A percentile compares a stretch with the other conserved stretches of the same genome.
Conservation (phyloP, 2,329 filamentous ascomycete species). For the Xylaria hypoxylon region DNA sequence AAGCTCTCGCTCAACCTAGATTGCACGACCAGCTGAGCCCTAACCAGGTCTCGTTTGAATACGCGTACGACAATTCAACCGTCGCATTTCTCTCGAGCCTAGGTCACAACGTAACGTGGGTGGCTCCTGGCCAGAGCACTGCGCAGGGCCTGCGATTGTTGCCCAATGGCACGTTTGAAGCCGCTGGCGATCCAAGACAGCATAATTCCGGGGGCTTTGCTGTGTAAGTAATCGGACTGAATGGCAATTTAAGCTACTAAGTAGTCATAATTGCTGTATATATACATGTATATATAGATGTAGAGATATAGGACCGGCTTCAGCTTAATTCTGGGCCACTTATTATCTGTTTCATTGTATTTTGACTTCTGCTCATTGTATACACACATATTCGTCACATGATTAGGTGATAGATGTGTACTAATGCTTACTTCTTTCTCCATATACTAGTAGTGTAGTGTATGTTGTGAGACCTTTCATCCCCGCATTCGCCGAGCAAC, state of each 20-base stretch:
- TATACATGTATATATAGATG: slow-evolving; percentile 15
- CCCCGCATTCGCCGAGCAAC: slow-evolving; percentile 18
- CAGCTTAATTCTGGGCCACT: background rate
- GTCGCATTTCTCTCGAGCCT: slow-evolving; percentile 72
- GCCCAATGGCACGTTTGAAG: slow-evolving; percentile 77
- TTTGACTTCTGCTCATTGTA: background rate
- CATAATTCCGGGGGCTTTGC: slow-evolving; percentile 75
- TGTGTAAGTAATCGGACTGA: slow-evolving; percentile 54
- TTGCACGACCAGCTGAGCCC: slow-evolving; percentile 88
- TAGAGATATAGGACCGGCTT: too few species aligned
- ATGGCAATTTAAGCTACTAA: background rate
- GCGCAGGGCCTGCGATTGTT: slow-evolving; percentile 78
- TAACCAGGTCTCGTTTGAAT: slow-evolving; percentile 76
- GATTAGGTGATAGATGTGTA: background rate
- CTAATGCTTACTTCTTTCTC: too few species aligned
- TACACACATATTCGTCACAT: background rate
- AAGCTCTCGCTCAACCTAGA: slow-evolving; percentile 75
- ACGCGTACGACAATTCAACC: slow-evolving; percentile 75
- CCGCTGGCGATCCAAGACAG: slow-evolving; percentile 85
- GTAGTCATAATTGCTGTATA: slow-evolving; percentile 30
- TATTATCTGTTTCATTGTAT: background rate
- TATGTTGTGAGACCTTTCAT: background rate
- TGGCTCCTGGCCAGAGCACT: slow-evolving; percentile 72
- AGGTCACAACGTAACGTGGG: slow-evolving; percentile 81
- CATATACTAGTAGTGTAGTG: too few species aligned